A percentile compares a stretch with the other conserved stretches of the same genome.
Conservation (phyloP, 345 rosid genomes). For the Hirschfeldia incana region DNA sequence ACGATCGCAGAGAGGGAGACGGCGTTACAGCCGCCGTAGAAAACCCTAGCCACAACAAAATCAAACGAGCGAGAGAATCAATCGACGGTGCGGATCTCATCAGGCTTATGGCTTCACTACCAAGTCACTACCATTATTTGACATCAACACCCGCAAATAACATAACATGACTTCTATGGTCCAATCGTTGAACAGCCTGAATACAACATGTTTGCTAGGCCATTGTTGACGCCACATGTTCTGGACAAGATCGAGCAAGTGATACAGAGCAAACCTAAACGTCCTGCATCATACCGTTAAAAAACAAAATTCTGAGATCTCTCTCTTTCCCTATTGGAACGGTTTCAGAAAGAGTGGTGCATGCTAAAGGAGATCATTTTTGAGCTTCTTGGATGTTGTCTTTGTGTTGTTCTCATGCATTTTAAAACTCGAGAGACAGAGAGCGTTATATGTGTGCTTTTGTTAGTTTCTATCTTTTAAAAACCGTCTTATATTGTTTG, state of each 20-base stretch:
- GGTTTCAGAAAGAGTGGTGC: too few relatives aligned
- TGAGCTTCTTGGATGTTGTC: constrained; percentile 2
- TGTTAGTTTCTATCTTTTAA: too few relatives aligned
- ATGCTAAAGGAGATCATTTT: not conserved
- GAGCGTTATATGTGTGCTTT: not conserved
- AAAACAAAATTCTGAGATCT: not conserved
- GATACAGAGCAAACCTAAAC: constrained; percentile 86
- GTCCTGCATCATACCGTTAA: constrained; percentile 82
- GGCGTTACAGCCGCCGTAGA: too few relatives aligned
- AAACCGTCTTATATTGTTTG: too few relatives aligned
- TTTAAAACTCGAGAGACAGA: constrained; percentile 19
- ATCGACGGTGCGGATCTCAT: too few relatives aligned
- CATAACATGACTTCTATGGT: constrained; percentile 34
- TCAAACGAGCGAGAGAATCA: too few relatives aligned
- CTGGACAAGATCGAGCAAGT: constrained; percentile 88
- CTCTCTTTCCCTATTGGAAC: too few relatives aligned
- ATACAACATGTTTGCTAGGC: constrained; percentile 82
- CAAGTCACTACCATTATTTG: too few relatives aligned
- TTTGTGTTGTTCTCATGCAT: constrained; percentile 26
- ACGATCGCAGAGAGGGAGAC: too few relatives aligned
- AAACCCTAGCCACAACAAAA: too few relatives aligned
- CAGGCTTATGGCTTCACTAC: too few relatives aligned
- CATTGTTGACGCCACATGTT: constrained; percentile 76
- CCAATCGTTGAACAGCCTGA: constrained; percentile 99
- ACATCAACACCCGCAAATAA: too few relatives aligned